Evolutionary conservation across 495 filamentous ascomycete genomes (phyloP), one percentile per base, ranked within the genome.

Genomic region (Bacidia gigantensis): DNA sequence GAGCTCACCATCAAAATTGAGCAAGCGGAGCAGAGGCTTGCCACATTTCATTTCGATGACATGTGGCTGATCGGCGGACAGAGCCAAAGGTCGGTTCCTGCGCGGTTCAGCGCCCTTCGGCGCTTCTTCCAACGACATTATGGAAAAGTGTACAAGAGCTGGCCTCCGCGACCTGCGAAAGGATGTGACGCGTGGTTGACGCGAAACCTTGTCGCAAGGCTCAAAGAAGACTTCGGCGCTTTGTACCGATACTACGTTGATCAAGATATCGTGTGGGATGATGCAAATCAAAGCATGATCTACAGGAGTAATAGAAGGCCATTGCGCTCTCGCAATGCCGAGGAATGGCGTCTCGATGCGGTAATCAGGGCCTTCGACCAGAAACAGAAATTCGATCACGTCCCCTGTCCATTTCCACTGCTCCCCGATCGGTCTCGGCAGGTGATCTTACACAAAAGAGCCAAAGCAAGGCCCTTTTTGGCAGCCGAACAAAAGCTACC

Each of bases 171-270:
- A 38, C n/a, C 41, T 3, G 29, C n/a, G 7, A 20, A 17, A 1
- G 25, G 25, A n/a, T 72, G 75, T 0, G 62, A 59, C 3, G 67
- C 65, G 39, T 83, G 80, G 75, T 65, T 86, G 20, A 80, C 74
- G 17, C 63, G 80, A 23, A 69, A 62, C 21, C 56, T 82, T 11
- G 72, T 74, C 0, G 63, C 68, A 12, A 60, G 64, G 21, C 63
- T 86, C 12, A 78, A 82, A 56, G 68, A 67, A 29, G 82, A 86
- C 57, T 83, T 84, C 50, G 73, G 72, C 3, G 72, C 77, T 1
- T 68, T 86, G 12, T 86, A 84, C 52, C 79, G 84, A 58, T 85
- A 82, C 54, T 65, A 82, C 3, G 81, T 86, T 41, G 77, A 84
- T 60, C 69, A 77, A 1, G 76, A 83, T 26, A 68, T 83, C 7